Conservation (phyloP, 2,329 filamentous ascomycete species). For the Trichoderma harzianum region DNA sequence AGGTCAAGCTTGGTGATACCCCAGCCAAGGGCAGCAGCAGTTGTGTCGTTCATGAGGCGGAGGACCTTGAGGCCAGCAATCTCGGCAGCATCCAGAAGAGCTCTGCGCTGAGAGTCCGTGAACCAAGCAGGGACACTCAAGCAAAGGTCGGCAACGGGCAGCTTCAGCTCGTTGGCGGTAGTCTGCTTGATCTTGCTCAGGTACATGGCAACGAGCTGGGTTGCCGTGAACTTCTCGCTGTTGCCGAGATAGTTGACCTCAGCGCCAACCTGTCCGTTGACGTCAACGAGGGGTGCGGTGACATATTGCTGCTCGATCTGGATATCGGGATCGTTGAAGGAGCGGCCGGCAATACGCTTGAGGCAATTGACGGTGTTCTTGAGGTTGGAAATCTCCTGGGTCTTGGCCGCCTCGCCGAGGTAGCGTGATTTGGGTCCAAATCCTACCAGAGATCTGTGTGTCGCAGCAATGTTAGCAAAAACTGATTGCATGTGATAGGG, state of each 20-base stretch:
- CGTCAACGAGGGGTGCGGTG: constrained; percentile 79
- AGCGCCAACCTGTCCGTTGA: constrained; percentile 91
- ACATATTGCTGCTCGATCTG: constrained; percentile 89
- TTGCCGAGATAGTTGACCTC: constrained; percentile 92
- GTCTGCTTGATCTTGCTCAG: constrained; percentile 91
- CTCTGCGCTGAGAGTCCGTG: constrained; percentile 87
- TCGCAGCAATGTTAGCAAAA: constrained; percentile 7
- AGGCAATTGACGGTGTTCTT: constrained; percentile 96
- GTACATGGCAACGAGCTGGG: constrained; percentile 92
- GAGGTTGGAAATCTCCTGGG: constrained; percentile 97
- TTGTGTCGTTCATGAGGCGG: constrained; percentile 96
- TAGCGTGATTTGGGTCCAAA: constrained; percentile 94
- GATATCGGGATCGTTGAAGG: constrained; percentile 85
- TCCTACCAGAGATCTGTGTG: constrained; percentile 79
- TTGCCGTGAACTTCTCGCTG: constrained; percentile 93
- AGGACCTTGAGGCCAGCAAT: constrained; percentile 91
- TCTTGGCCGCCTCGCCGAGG: constrained; percentile 93
- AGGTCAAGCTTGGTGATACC: constrained; percentile 98
- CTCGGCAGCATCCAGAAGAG: constrained; percentile 85
- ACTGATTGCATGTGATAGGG: constrained; percentile 18
- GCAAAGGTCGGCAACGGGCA: constrained; percentile 89
- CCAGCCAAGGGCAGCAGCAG: constrained; percentile 90
- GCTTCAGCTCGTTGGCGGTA: constrained; percentile 79
- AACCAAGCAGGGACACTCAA: constrained; percentile 97
- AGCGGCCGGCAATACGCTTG: constrained; percentile 87